Conservation (phyloP, 495 filamentous ascomycete species). For the Trichoderma parareesei region DNA sequence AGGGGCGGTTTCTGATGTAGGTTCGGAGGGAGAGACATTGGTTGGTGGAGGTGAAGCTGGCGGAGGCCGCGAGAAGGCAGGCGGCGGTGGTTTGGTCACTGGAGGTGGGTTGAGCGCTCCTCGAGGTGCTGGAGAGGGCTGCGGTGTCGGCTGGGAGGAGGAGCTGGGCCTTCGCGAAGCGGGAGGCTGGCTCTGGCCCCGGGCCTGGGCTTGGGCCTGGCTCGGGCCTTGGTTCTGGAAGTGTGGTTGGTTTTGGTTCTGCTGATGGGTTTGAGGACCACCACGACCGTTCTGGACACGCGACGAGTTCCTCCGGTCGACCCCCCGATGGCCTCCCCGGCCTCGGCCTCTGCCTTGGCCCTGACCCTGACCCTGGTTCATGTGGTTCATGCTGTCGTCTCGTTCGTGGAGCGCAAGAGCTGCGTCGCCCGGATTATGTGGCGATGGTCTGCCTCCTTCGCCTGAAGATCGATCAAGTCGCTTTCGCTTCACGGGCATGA, state of each 20-base stretch:
- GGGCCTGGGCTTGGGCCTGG: neutral
- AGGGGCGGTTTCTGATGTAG: conserved; percentile 14
- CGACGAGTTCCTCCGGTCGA: conserved; percentile 38
- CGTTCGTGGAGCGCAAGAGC: conserved; percentile 42
- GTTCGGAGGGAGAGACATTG: conserved; percentile 19
- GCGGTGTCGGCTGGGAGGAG: conserved; percentile 16
- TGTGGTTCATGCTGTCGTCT: conserved; percentile 21
- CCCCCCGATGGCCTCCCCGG: conserved; percentile 28
- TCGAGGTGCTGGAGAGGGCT: conserved; percentile 30
- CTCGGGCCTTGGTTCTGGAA: neutral
- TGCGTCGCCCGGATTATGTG: conserved; percentile 43
- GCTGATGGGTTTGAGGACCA: neutral
- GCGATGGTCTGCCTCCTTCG: conserved; percentile 42
- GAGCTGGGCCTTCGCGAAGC: conserved; percentile 11
- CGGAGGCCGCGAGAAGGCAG: neutral
- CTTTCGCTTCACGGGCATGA: conserved; percentile 48
- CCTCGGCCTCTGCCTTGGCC: conserved; percentile 29
- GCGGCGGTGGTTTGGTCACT: conserved; percentile 13
- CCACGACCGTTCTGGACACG: conserved; percentile 20
- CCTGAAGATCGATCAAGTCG: conserved; percentile 37
- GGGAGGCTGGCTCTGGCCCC: neutral
- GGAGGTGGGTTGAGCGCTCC: conserved; percentile 40
- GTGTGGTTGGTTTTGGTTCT: neutral
- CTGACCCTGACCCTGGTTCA: conserved; percentile 25
- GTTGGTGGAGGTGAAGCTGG: conserved; percentile 19